phyloP scores from a whole-genome alignment of 2,329 filamentous ascomycete genomes.

The Blumeria hordei region DNA sequence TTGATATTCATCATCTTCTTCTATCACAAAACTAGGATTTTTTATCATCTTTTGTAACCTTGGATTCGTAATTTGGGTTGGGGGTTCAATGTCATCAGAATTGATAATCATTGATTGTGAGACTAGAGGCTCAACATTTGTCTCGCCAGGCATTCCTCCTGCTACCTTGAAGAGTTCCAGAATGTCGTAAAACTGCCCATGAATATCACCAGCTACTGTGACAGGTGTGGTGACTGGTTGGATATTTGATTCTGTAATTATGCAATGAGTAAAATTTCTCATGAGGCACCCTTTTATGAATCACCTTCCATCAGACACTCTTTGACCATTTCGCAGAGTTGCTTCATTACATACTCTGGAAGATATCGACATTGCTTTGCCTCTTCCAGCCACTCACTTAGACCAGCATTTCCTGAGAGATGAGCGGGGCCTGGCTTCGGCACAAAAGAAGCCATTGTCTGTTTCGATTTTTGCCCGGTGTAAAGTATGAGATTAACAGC shows the following conservation, averaged over 20 bases:
- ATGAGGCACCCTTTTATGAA: constrained; percentile 8
- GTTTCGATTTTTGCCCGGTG: neutral
- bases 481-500: neutral
- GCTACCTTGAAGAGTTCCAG: constrained; percentile 92
- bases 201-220: constrained; percentile 92
- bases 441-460: constrained; percentile 21
- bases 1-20: constrained; percentile 19
- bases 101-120: constrained; percentile 54
- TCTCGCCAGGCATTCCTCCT: constrained; percentile 83
- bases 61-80: constrained; percentile 67
- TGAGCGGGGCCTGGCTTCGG: constrained; percentile 82
- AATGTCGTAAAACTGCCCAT: constrained; percentile 95
- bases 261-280: neutral
- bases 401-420: constrained; percentile 56
- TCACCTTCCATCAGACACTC: constrained; percentile 94
- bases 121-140: constrained; percentile 40
- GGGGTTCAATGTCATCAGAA: constrained; percentile 79
- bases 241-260: constrained; percentile 76
- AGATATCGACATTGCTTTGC: constrained; percentile 95
- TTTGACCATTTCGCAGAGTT: constrained; percentile 95
- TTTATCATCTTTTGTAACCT: constrained; percentile 71
- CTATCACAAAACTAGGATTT: constrained; percentile 26
- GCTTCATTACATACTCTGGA: constrained; percentile 92
- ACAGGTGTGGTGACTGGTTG: constrained; percentile 94
- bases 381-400: constrained; percentile 90